phyloP scores from a whole-genome alignment of 2,329 filamentous ascomycete species.

The Diaporthe sp. region DNA sequence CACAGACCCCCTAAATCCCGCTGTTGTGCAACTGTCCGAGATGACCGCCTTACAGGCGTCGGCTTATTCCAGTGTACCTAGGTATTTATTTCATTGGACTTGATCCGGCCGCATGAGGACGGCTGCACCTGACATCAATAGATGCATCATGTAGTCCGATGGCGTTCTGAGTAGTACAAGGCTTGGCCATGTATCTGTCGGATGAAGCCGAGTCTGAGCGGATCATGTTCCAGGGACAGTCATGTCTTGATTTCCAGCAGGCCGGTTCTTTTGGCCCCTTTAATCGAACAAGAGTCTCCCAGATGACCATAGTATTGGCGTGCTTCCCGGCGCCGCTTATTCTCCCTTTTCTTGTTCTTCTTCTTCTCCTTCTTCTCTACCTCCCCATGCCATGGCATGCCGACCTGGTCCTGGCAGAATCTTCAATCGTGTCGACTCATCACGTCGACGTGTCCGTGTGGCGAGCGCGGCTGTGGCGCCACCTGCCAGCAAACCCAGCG shows the following conservation, averaged over 20 bases:
- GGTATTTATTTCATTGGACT: background rate
- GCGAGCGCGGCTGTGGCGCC: slow-evolving; percentile 30
- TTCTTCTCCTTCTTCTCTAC: background rate
- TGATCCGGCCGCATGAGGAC: background rate
- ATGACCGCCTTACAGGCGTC: background rate
- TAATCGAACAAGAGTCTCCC: background rate
- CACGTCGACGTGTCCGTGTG: slow-evolving; percentile 16
- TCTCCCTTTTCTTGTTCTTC: background rate
- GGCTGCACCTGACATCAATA: background rate
- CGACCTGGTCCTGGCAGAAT: background rate
- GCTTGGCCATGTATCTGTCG: background rate
- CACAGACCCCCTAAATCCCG: slow-evolving; percentile 2
- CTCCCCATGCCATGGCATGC: background rate
- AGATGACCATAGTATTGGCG: background rate
- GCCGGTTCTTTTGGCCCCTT: background rate
- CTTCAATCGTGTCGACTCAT: background rate
- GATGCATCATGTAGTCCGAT: background rate
- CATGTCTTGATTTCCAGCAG: background rate
- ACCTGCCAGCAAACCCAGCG: background rate
- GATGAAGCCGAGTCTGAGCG: background rate
- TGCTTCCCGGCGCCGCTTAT: background rate
- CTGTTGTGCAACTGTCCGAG: slow-evolving; percentile 13
- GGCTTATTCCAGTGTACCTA: background rate
- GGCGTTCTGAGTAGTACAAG: background rate
- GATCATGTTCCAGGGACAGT: background rate